phyloP scores from a whole-genome alignment of 2,329 filamentous ascomycete genomes.

The Rhexocercosporidium sp. region DNA sequence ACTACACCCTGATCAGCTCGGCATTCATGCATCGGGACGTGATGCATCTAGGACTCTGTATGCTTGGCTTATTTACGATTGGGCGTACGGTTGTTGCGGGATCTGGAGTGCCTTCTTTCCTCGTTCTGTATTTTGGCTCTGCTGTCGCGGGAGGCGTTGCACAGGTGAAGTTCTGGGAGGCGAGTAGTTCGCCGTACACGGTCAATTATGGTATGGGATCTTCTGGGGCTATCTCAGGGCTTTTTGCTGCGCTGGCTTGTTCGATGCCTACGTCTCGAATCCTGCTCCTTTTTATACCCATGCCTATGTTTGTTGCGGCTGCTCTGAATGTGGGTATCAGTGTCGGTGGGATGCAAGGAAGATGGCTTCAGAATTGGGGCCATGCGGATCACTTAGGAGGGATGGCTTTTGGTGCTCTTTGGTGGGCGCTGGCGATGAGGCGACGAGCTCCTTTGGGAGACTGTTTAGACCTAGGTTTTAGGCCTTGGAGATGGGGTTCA shows the following conservation, averaged over 20 bases:
- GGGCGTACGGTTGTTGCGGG: constrained; percentile 28
- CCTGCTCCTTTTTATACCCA: constrained; percentile 22
- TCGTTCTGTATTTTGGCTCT: constrained; percentile 26
- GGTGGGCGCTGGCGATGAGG: constrained; percentile 10
- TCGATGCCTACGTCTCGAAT: constrained; percentile 1
- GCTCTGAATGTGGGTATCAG: constrained; percentile 1
- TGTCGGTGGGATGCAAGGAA: constrained; percentile 19
- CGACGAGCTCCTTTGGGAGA: constrained; percentile 3
- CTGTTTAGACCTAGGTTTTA: not conserved
- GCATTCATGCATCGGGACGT: constrained; percentile 40
- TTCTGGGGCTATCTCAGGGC: constrained; percentile 22
- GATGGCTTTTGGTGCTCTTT: constrained; percentile 16
- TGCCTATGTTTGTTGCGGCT: constrained; percentile 16
- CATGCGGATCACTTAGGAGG: constrained; percentile 31
- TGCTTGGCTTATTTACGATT: constrained; percentile 38
- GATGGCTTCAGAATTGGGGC: constrained; percentile 17
- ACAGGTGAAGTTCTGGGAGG: constrained; percentile 18
- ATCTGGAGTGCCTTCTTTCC: constrained; percentile 20
- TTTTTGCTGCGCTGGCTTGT: constrained; percentile 19
- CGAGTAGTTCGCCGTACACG: not conserved
- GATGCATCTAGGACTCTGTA: constrained; percentile 41
- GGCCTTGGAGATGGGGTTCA: not conserved
- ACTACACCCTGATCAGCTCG: constrained; percentile 40
- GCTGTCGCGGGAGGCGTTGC: constrained; percentile 23
- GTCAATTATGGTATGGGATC: constrained; percentile 20